Base-by-base conservation (phyloP, 768 basidiomycete species). In the Omphalotus guepiniiformis region DNA sequence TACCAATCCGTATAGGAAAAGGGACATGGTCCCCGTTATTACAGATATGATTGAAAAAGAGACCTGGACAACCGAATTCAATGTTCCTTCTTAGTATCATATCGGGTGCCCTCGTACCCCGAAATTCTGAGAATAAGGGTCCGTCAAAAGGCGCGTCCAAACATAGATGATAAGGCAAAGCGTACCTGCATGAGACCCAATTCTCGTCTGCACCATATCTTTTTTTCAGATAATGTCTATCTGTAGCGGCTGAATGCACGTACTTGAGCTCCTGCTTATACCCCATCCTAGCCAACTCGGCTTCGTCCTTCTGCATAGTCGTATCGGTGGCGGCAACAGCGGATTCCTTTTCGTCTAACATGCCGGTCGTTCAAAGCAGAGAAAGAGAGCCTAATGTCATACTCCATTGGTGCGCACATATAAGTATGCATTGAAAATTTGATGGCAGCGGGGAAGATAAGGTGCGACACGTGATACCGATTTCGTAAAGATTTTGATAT, bases 1-100 rank as follows among this genome's bases (percentile, higher is more conserved):
- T 55, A 85, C 83, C 61, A 87, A 54, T 15, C 85, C 85, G 64
- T 79, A 87, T 35, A 77, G 58, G 54, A 88, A 88, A 22, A 85
- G 67, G 0, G 85, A 84, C 0, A 84, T 78, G 22, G 85, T 73
- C 1, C 85, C 85, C 11, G 85, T 87, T 46, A 86, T 82, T 27
- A 85, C 75, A 21, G 80, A 82, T 47, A 90, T 88, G 61, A 90
- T 83, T 7, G 81, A 83, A 64, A 88, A 88, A 0, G 82, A 84
- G 15, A 79, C 69, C 68, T 76, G 54, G 2, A 22, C 2, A 25
- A 22, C 12, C 47, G 40, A 9, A 38, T n/a, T 39, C 39, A 49
- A 51, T 32, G 44, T 43, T 19, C 16, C n/a, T 50, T 35, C 34
- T 22, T 16, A 36, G 22, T 44, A 47, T 42, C 41, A 29, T 42